Conservation (phyloP, 306 rosid genomes). For the Pyrus betulifolia region DNA sequence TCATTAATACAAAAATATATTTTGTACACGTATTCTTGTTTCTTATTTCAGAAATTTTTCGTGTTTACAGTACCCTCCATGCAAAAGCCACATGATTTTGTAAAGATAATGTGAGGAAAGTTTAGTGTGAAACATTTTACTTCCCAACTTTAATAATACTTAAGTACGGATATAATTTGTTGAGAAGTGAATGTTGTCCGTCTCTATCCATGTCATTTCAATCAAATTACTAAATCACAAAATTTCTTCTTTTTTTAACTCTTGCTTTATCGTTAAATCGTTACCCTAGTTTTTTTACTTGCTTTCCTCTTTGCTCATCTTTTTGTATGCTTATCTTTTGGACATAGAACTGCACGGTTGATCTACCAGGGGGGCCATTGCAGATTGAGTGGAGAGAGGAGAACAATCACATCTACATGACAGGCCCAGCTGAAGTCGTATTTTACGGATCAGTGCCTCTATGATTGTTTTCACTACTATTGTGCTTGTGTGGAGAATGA, state of each 20-base stretch:
- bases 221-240: too few relatives aligned
- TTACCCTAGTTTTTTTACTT: too few relatives aligned
- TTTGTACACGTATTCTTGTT: too few relatives aligned
- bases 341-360: constrained; percentile 75
- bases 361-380: constrained; percentile 93
- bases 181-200: too few relatives aligned
- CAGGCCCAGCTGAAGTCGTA: constrained; percentile 81
- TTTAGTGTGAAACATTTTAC: not conserved
- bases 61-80: not conserved
- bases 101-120: not conserved
- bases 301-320: too few relatives aligned
- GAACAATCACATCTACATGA: constrained; percentile 79
- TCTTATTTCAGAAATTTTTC: too few relatives aligned
- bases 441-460: constrained; percentile 66
- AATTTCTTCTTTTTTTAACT: not conserved
- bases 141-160: too few relatives aligned
- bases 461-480: not conserved
- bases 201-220: too few relatives aligned
- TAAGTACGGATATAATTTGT: too few relatives aligned
- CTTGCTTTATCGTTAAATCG: too few relatives aligned
- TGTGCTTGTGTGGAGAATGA: too few relatives aligned
- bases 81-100: not conserved
- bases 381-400: constrained; percentile 88
- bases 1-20: too few relatives aligned
- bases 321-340: not conserved